A percentile compares a stretch with the other conserved stretches of the same genome.
phyloP scores from a whole-genome alignment of 805 yeast genomes.

The Saccharomycopsis fermentans region DNA sequence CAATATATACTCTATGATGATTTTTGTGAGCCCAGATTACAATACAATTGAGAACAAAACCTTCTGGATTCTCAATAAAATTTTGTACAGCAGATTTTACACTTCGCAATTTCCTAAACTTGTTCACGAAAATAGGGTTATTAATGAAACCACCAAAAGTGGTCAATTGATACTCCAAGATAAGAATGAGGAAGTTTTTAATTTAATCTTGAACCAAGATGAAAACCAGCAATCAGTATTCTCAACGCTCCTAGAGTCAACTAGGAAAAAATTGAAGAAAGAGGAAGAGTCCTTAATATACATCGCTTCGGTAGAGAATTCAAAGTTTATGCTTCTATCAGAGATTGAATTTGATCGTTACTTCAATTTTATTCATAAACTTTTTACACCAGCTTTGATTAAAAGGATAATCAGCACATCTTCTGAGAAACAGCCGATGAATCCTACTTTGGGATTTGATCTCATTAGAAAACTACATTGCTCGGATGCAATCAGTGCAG shows the following conservation, averaged over 20 bases:
- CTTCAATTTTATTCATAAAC: background rate
- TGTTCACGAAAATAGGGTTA: background rate
- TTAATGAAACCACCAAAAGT: background rate
- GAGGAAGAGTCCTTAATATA: background rate
- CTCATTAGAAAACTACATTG: background rate
- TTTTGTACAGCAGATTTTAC: background rate
- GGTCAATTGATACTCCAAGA: background rate
- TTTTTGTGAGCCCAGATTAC: background rate
- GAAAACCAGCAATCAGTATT: background rate
- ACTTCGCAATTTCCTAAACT: background rate
- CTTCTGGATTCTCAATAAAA: constrained; percentile 3
- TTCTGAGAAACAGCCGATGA: background rate
- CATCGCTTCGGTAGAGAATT: background rate
- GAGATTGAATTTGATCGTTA: background rate
- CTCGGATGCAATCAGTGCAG: background rate
- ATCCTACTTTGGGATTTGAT: constrained; percentile 2
- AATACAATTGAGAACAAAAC: background rate
- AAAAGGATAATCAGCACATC: background rate
- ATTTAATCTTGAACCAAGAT: background rate
- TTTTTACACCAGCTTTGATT: background rate
- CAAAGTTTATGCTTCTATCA: background rate
- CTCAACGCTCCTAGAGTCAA: background rate
- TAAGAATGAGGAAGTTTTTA: background rate
- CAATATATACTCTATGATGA: background rate
- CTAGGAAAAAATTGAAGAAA: background rate